A percentile compares a stretch with the other conserved stretches of the same genome.
Evolutionary conservation across 495 filamentous ascomycete species (phyloP).

Genomic region (Astrothelium macrocarpum): DNA sequence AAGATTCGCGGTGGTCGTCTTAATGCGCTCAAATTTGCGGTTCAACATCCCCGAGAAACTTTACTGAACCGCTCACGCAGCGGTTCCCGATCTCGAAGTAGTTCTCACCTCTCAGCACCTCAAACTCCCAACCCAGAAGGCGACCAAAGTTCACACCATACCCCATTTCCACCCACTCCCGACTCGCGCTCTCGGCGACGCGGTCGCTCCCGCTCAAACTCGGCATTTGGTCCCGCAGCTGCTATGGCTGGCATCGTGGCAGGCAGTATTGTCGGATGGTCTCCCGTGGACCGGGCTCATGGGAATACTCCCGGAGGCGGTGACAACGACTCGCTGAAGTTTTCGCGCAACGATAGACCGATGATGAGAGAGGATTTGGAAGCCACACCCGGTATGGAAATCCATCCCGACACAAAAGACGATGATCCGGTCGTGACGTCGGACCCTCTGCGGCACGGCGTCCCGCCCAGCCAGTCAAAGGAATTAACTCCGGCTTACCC

Average conservation of each 20-base stretch:
- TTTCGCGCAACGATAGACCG: conserved; percentile 31
- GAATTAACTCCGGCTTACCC: conserved; percentile 44
- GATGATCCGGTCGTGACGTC: conserved; percentile 44
- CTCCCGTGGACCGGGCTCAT: conserved; percentile 56
- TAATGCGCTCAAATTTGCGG: conserved; percentile 73
- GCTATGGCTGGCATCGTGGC: conserved; percentile 85
- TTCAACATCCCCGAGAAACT: conserved; percentile 67
- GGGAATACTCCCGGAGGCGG: conserved; percentile 27
- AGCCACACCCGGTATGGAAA: conserved; percentile 43
- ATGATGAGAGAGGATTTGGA: conserved; percentile 36
- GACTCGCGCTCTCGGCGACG: conserved; percentile 62
- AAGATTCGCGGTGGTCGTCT: conserved; percentile 74
- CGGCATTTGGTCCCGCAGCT: conserved; percentile 69
- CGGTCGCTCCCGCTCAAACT: conserved; percentile 77
- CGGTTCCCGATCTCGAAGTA: conserved; percentile 62
- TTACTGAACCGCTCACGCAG: conserved; percentile 63
- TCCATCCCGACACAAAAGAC: conserved; percentile 48
- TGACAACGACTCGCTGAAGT: conserved; percentile 42
- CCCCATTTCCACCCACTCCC: conserved; percentile 51
- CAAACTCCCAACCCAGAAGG: conserved; percentile 52
- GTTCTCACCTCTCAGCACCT: conserved; percentile 45
- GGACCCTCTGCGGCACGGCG: conserved; percentile 35
- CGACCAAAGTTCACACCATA: conserved; percentile 33
- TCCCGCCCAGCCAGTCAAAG: conserved; percentile 51
- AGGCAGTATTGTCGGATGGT: conserved; percentile 80